Evolutionary conservation across 176 grass and related monocot species (phyloP), one percentile per base, ranked within the genome.

Genomic region (Cenchrus purpureus): DNA sequence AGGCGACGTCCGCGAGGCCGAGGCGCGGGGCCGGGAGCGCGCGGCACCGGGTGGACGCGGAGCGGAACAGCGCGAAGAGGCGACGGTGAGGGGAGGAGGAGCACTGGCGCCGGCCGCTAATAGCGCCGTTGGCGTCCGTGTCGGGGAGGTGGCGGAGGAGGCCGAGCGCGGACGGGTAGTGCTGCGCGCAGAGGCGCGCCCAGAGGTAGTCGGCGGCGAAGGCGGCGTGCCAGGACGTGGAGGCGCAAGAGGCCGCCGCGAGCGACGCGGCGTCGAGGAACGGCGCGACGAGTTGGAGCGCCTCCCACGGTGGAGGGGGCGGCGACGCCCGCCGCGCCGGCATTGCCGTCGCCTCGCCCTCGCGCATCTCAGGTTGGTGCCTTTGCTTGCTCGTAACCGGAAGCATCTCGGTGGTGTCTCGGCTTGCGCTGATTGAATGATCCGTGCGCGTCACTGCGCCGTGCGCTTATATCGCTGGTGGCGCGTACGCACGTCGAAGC

Each of bases 201-300:
- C 93, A 93, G 66, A 95, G 90, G 76, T 90, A 20, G 61, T 97
- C 89, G 16, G 72, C 86, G 72, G 87, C 75, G 92, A 95, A 89
- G 83, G 76, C 82, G 77, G 64, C 63, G 79, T 42, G 78, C 92
- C 95, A 97, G 16, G 86, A 82, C 34, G 81, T 91, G 88, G 90
- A 94, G 54, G 93, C 90, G 59, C 90, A 95, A 72, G 84, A 95
- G 17, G 90, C 92, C 63, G 55, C 42, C 11, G 84, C 86, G 10
- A 97, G 92, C 14, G 90, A 88, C 52, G 87, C 63, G 58, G 89
- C 88, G n/a, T 95, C 86, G 22, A 95, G 82, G 67, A 84, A 79
- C 32, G 80, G 85, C 45, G 82, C 80, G 4, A 93, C 44, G 25
- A 93, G 79, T 8, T 71, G 69, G 29, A 91, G 62, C 64, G 79